Evolutionary conservation across 441 rosid species (phyloP).

Genomic region (Pelargonium australe): DNA sequence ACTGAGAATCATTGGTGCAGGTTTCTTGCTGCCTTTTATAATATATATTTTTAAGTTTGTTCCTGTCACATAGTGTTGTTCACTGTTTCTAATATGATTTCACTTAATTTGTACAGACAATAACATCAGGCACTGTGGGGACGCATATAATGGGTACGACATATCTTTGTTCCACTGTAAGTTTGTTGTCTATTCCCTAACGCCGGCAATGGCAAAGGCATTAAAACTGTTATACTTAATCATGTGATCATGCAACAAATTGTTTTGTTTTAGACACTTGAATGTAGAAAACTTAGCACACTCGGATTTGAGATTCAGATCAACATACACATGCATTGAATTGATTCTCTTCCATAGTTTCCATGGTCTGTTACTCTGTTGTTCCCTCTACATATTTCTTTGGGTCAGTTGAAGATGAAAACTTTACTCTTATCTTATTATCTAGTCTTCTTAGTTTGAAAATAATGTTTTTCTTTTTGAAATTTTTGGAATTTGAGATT

Average conservation of each 20-base stretch:
- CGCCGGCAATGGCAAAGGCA: background rate
- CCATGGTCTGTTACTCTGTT: no score
- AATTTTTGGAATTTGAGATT: no score
- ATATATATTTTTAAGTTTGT: background rate
- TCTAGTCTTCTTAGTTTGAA: no score
- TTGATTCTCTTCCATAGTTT: no score
- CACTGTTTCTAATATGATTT: background rate
- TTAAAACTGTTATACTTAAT: background rate
- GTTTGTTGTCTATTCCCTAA: background rate
- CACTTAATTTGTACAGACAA: background rate
- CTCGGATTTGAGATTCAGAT: no score
- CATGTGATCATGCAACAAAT: background rate
- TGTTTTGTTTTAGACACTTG: background rate
- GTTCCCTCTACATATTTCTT: no score
- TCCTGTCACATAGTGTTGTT: background rate
- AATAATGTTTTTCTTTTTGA: no score
- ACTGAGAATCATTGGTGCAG: background rate
- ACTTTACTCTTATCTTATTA: no score
- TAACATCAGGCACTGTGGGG: background rate
- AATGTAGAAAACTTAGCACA: background rate
- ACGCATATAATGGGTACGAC: background rate
- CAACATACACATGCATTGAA: no score
- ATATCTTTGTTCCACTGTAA: background rate
- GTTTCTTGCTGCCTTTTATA: background rate
- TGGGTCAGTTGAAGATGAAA: no score